Conservation (phyloP, 2,329 filamentous ascomycete species). For the Plectosphaerella cucumerina region DNA sequence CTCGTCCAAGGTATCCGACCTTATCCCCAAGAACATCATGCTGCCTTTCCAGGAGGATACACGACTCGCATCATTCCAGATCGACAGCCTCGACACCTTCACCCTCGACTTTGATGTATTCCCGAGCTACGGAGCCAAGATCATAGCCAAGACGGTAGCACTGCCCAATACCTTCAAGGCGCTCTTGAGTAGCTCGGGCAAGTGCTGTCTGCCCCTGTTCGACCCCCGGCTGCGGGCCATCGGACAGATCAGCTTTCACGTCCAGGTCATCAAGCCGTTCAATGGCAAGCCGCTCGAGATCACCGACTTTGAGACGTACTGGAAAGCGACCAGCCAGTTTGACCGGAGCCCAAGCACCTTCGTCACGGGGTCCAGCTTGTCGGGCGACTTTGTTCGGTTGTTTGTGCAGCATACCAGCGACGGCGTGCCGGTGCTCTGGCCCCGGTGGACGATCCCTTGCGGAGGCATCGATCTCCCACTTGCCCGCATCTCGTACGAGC, state of each 20-base stretch:
- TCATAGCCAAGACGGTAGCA: slow-evolving; percentile 93
- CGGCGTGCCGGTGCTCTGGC: slow-evolving; percentile 81
- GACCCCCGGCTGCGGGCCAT: slow-evolving; percentile 89
- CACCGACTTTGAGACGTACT: slow-evolving; percentile 97
- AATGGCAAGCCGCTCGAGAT: slow-evolving; percentile 89
- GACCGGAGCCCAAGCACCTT: slow-evolving; percentile 82
- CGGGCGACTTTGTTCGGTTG: slow-evolving; percentile 89
- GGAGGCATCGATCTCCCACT: slow-evolving; percentile 78
- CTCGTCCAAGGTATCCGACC: slow-evolving; percentile 90
- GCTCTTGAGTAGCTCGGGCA: slow-evolving; percentile 68
- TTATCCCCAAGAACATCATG: slow-evolving; percentile 94
- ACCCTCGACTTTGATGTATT: slow-evolving; percentile 97
- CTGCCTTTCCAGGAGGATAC: slow-evolving; percentile 96
- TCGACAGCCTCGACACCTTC: slow-evolving; percentile 89
- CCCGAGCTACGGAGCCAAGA: slow-evolving; percentile 93
- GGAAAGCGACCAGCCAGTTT: slow-evolving; percentile 95
- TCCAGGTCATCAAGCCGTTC: slow-evolving; percentile 96
- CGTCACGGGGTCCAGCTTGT: slow-evolving; percentile 91
- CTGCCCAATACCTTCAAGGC: slow-evolving; percentile 82
- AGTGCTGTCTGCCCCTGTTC: slow-evolving; percentile 83
- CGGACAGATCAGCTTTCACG: slow-evolving; percentile 89
- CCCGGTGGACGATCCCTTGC: slow-evolving; percentile 73
- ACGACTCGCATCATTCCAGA: slow-evolving; percentile 88
- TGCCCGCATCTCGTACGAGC: slow-evolving; percentile 69
- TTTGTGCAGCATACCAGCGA: slow-evolving; percentile 92